Evolutionary conservation across 1,139 yeast genomes (phyloP).

Genomic region (Pichia sp.): DNA sequence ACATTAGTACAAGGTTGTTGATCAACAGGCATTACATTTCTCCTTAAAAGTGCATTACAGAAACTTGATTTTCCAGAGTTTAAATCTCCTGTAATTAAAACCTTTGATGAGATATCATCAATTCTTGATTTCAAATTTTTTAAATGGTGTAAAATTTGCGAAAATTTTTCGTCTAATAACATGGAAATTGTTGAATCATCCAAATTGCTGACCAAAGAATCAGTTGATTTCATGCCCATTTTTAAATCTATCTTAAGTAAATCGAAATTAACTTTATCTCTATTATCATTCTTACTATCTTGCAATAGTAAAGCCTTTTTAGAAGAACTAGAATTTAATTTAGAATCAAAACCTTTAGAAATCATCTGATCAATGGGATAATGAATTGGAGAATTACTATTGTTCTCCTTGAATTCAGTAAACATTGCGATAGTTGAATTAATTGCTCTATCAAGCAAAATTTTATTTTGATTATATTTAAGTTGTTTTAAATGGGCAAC

Average conservation of each 20-base stretch:
- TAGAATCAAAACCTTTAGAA: constrained; percentile 30
- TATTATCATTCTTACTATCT: constrained; percentile 10
- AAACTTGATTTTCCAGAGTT: constrained; percentile 96
- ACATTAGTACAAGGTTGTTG: constrained; percentile 98
- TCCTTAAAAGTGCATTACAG: constrained; percentile 81
- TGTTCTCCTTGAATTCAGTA: constrained; percentile 49
- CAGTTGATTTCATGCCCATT: constrained; percentile 45
- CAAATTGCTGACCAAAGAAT: constrained; percentile 42
- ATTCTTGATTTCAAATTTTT: constrained; percentile 73
- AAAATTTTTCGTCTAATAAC: constrained; percentile 57
- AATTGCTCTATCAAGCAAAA: constrained; percentile 58
- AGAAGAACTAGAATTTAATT: constrained; percentile 42
- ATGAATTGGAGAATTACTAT: constrained; percentile 54
- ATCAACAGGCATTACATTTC: constrained; percentile 83
- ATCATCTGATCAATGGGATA: constrained; percentile 45
- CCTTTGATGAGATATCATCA: constrained; percentile 89
- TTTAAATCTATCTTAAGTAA: constrained; percentile 61
- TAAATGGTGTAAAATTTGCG: constrained; percentile 61
- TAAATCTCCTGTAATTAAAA: constrained; percentile 92
- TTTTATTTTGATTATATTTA: constrained; percentile 62
- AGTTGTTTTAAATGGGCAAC: constrained; percentile 51
- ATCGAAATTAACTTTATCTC: constrained; percentile 35
- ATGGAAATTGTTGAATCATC: constrained; percentile 63
- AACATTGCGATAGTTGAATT: constrained; percentile 50
- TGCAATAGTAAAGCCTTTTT: constrained; percentile 47